A percentile compares a stretch with the other conserved stretches of the same genome.
phyloP scores from a whole-genome alignment of 2,329 filamentous ascomycete genomes.

The Claviceps sp. region DNA sequence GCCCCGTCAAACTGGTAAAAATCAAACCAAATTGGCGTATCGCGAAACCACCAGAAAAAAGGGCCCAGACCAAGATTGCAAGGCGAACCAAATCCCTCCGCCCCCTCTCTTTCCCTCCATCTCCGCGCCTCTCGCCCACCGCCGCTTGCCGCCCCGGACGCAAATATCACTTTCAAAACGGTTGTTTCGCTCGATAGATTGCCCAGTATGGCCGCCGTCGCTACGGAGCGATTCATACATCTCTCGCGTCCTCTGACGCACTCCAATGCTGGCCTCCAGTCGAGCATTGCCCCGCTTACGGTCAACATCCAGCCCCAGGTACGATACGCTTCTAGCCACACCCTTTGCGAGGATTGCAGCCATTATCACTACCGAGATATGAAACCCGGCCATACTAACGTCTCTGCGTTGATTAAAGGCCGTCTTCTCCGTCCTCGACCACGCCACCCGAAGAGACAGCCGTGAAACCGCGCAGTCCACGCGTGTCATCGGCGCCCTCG shows the following conservation, averaged over 20 bases:
- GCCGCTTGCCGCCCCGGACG: conserved; percentile 7
- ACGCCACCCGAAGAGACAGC: conserved; percentile 76
- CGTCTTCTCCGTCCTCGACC: conserved; percentile 73
- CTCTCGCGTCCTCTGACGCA: conserved; percentile 85
- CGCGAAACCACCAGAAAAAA: conserved; percentile 12
- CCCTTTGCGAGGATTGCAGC: not conserved
- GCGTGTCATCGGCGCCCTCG: conserved; percentile 89
- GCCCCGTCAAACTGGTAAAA: conserved; percentile 27
- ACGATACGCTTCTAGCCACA: conserved; percentile 20
- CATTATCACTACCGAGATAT: not conserved
- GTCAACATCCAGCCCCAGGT: conserved; percentile 95
- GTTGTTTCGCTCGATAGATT: conserved; percentile 11
- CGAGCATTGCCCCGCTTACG: conserved; percentile 79
- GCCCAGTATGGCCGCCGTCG: conserved; percentile 64
- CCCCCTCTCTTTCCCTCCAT: conserved; percentile 5
- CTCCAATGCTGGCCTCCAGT: conserved; percentile 62
- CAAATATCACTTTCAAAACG: not conserved
- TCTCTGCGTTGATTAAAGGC: conserved; percentile 29
- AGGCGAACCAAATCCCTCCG: not conserved
- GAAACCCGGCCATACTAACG: not conserved
- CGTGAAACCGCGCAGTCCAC: conserved; percentile 63
- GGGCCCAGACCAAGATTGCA: not conserved
- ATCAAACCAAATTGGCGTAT: conserved; percentile 27
- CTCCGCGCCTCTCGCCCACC: conserved; percentile 7
- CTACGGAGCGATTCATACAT: conserved; percentile 81